phyloP scores from a whole-genome alignment of 257 asterid species.

The Solanum lycopersicoides region DNA sequence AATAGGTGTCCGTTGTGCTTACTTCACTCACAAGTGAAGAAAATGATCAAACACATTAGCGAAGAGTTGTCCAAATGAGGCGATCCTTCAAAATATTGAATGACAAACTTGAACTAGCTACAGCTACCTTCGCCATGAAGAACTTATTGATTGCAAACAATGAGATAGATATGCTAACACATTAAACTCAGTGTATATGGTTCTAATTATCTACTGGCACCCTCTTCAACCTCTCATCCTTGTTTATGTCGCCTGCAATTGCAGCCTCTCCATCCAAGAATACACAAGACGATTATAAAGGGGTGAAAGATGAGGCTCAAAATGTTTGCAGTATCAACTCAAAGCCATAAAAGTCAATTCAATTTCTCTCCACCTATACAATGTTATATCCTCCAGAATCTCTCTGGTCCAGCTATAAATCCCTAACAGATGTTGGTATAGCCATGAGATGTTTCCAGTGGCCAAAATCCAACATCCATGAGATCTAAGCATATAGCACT shows the following conservation, averaged over 20 bases:
- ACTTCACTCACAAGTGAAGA: not conserved
- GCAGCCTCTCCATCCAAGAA: not conserved
- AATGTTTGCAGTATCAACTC: not conserved
- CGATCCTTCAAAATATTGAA: not conserved
- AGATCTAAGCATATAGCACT: not conserved
- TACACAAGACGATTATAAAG: not conserved
- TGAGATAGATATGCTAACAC: not conserved
- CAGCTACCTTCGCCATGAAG: not conserved
- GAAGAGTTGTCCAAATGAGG: not conserved
- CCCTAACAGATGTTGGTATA: not conserved
- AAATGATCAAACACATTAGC: not conserved
- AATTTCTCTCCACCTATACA: not conserved
- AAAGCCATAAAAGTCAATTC: not conserved
- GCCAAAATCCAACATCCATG: not conserved
- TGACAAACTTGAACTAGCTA: not conserved
- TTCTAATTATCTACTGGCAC: not conserved
- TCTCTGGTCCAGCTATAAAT: not conserved
- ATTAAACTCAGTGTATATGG: not conserved
- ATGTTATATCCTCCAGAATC: not conserved
- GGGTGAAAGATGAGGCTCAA: not conserved
- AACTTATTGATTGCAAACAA: not conserved
- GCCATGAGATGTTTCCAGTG: not conserved
- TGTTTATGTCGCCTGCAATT: not conserved
- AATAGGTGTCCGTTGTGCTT: not conserved
- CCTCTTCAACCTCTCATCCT: not conserved